Percentiles rank a stretch among this genome's conserved stretches.
phyloP scores from a whole-genome alignment of 352 stramenopile genomes.

The Elongisporangium prolatum region DNA sequence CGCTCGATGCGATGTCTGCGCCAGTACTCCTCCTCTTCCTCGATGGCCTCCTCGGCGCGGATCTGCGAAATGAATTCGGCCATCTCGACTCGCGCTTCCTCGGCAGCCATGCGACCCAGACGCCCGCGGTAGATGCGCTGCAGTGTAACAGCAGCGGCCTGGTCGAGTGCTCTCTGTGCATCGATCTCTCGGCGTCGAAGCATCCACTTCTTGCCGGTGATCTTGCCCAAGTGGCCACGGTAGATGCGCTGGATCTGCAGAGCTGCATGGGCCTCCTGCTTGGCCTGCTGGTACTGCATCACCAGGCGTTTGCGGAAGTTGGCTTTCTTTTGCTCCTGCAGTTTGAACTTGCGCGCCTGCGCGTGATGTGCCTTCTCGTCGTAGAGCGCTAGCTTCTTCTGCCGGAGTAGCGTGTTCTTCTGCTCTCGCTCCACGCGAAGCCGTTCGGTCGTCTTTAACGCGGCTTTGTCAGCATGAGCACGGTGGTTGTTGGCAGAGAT shows the following conservation, averaged over 20 bases:
- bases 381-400: conserved; percentile 32
- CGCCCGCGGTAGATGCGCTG: conserved; percentile 86
- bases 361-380: conserved; percentile 57
- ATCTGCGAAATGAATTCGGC: conserved; percentile 92
- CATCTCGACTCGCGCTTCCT: conserved; percentile 85
- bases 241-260: conserved; percentile 72
- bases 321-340: conserved; percentile 56
- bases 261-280: conserved; percentile 40
- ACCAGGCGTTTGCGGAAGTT: conserved; percentile 65
- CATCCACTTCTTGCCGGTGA: conserved; percentile 82
- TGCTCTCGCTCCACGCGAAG: conserved; percentile 49
- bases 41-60: conserved; percentile 84
- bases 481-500: conserved; percentile 25
- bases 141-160: conserved; percentile 75
- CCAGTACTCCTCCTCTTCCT: conserved; percentile 86
- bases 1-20: conserved; percentile 46
- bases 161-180: conserved; percentile 70
- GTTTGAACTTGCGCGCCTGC: conserved; percentile 53
- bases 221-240: conserved; percentile 72
- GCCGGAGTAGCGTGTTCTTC: conserved; percentile 31
- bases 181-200: conserved; percentile 80
- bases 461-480: conserved; percentile 5
- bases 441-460: conserved; percentile 29
- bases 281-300: conserved; percentile 55
- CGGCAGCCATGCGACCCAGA: conserved; percentile 73